Base-by-base conservation (phyloP, 2,329 filamentous ascomycete species). In the Microcyclospora pomicola region DNA sequence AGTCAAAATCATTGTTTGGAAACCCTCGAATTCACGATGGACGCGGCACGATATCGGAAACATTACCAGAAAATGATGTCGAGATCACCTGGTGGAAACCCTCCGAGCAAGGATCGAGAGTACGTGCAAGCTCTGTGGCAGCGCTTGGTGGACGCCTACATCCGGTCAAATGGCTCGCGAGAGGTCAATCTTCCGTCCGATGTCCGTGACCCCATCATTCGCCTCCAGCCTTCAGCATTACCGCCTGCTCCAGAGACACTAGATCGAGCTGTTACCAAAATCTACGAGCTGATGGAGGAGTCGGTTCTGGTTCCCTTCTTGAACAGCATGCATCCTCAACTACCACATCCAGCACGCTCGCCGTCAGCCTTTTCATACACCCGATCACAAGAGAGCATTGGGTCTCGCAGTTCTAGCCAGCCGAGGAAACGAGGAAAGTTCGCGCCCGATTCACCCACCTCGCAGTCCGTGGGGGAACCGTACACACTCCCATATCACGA, bases 1-100 rank as follows among this genome's bases (percentile, higher is more conserved):
- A 95, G 88, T 1, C 87, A 93, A 55, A 96, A 96, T 54, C 88
- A 96, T 62, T 98, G 91, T 57, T 68, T 96, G 47, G 91, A 98
- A 61, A 95, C 87, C 1, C 69, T 98, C 30, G 91, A 96, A 57
- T 98, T 98, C 60, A 94, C 87, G 31, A 80, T 95, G 70, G 91
- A 95, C 58, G 82, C 88, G 15, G 82, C 86, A 41, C 75, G 85
- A 43, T 98, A 96, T 58, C 73, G 76, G 37, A 74, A 78, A 51
- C 71, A 75, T 51, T 80, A 77, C 56, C 63, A 69, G 37, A 67
- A 73, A 40, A 67, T 75, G 52, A 64, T 74, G 41, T 73, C 74
- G 39, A 58, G 65, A 58, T 51, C 59, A 50, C 42, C 47, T 34
- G 54, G 60, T 2, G 65, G 65, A 34, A 61, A 62, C 38, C 63